Evolutionary conservation across 2,329 filamentous ascomycete species (phyloP), one percentile per base, ranked within the genome.

Genomic region (Ceratocystis colombiana): DNA sequence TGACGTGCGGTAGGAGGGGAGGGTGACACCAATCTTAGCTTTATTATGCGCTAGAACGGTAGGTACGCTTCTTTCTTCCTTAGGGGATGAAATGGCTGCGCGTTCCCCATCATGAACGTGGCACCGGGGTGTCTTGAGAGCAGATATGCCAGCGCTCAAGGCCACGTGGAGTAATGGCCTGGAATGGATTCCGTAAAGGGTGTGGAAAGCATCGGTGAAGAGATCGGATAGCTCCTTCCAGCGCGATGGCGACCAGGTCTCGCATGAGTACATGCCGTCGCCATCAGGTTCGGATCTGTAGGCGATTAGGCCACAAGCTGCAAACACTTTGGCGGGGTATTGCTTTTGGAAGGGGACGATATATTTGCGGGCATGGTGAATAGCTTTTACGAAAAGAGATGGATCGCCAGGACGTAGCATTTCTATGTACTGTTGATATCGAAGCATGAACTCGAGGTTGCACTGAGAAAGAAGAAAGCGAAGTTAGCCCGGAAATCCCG

Each of bases 371-470:
- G 91, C 91, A 76, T 97, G 89, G 28, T 80, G 75, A 69, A 91
- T 88, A 12, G 92, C 91, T 69, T 96, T 91, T 61, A 85, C 76
- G 57, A 88, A 79, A 72, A 88, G 90, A 5, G 77, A 73, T 28
- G 82, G 79, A 3, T 86, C 80, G 65, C 83, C 83, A 48, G 81
- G 84, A 68, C 93, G 82, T 68, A 97, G 81, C 8, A 68, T 61
- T 76, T 97, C 94, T 71, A 97, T 92, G 74, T 92, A 97, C 74
- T 97, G 92, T 75, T 99, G 94, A 71, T 95, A 82, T 12, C 94
- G 87, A 55, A 99, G 82, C 80, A 96, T 90, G 73, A 96, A 96
- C 75, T 99, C 94, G 17, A 99, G 82, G 70, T 88, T 89, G 72
- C 87, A 90, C 81, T 90, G 71, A 12, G 41, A 64, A 3, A 45